phyloP scores from a whole-genome alignment of 805 yeast species.

The Cyberlindnera veronae region DNA sequence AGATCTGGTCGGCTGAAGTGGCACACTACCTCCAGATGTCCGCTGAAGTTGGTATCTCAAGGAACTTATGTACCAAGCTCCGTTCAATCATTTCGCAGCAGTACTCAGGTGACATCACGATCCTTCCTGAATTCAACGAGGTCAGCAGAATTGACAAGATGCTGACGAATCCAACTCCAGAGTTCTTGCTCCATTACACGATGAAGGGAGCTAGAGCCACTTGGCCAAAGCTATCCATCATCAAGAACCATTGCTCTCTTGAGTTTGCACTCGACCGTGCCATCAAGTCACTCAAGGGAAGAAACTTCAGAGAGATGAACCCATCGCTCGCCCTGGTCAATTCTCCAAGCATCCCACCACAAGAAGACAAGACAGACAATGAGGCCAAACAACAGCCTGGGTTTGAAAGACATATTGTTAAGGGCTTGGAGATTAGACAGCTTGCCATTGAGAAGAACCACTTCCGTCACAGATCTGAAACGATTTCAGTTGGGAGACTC shows the following conservation, averaged over 20 bases:
- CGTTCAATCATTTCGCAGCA: constrained; percentile 78
- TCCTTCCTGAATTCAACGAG: constrained; percentile 69
- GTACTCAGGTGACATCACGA: constrained; percentile 92
- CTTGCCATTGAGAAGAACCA: constrained; percentile 12
- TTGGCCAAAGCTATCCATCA: constrained; percentile 87
- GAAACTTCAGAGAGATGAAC: constrained; percentile 43
- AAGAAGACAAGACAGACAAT: not conserved
- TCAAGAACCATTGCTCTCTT: constrained; percentile 83
- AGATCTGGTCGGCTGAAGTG: constrained; percentile 62
- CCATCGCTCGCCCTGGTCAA: constrained; percentile 22
- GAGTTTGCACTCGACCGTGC: constrained; percentile 85
- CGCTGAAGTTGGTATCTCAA: constrained; percentile 73
- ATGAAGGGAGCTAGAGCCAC: constrained; percentile 87
- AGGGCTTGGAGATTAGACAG: not conserved
- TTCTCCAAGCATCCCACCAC: constrained; percentile 17
- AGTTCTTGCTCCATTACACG: constrained; percentile 63
- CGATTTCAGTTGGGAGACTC: constrained; percentile 17
- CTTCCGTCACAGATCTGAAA: constrained; percentile 27
- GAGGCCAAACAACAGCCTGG: not conserved
- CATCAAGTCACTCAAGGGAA: constrained; percentile 62
- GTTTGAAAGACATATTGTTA: not conserved
- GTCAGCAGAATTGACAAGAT: constrained; percentile 55
- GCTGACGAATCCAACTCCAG: constrained; percentile 78
- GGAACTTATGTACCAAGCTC: constrained; percentile 67
- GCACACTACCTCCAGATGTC: constrained; percentile 72